phyloP scores from a whole-genome alignment of 306 rosid species.

The Vigna angularis region DNA sequence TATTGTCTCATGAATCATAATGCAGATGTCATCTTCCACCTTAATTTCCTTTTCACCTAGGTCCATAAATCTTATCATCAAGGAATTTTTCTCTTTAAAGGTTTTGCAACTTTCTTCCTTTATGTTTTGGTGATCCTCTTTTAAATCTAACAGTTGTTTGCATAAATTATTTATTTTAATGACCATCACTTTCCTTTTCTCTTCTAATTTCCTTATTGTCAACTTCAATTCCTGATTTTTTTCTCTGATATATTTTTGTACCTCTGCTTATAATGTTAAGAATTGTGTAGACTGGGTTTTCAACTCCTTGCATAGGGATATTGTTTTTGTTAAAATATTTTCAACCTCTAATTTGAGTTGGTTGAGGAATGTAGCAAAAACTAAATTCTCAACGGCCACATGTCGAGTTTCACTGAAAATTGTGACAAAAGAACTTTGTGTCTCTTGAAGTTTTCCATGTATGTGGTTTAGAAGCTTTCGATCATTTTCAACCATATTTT shows the following conservation, averaged over 20 bases:
- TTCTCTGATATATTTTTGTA: slow-evolving; percentile 49
- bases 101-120: slow-evolving; percentile 55
- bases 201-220: slow-evolving; percentile 61
- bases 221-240: slow-evolving; percentile 67
- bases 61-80: slow-evolving; percentile 54
- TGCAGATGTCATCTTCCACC: slow-evolving; percentile 66
- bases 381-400: slow-evolving; percentile 65
- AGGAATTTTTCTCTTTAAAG: slow-evolving; percentile 60
- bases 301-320: slow-evolving; percentile 52
- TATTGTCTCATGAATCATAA: slow-evolving; percentile 64
- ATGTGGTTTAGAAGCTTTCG: slow-evolving; percentile 56
- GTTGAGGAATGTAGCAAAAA: slow-evolving; percentile 61
- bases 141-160: slow-evolving; percentile 66
- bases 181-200: slow-evolving; percentile 56
- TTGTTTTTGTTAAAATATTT: slow-evolving; percentile 57
- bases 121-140: slow-evolving; percentile 50
- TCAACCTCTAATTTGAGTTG: slow-evolving; percentile 62
- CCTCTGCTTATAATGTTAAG: slow-evolving; percentile 52
- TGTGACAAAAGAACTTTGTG: slow-evolving; percentile 42
- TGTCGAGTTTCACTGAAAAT: slow-evolving; percentile 60
- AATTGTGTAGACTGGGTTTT: slow-evolving; percentile 45
- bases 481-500: slow-evolving; percentile 49
- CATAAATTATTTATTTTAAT: slow-evolving; percentile 59
- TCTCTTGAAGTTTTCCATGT: slow-evolving; percentile 61
- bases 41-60: slow-evolving; percentile 57